Percentiles rank a stretch among this genome's conserved stretches.
Evolutionary conservation across 768 basidiomycete genomes (phyloP).

Genomic region (Calvatia gigantea): DNA sequence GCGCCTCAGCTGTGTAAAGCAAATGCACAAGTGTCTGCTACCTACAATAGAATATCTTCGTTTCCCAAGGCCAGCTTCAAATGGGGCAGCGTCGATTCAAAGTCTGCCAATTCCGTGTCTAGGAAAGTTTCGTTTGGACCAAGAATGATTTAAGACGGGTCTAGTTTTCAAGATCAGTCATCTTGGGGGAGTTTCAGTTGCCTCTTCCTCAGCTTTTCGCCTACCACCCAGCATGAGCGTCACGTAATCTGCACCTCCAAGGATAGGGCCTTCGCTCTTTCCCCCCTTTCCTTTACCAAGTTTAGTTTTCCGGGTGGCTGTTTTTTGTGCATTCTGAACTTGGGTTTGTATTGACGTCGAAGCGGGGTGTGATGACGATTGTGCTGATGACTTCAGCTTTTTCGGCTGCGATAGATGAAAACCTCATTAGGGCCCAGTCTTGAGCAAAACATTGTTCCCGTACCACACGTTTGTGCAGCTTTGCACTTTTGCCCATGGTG

Average conservation of each 20-base stretch:
- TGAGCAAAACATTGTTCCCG: slow-evolving; percentile 13
- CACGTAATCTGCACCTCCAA: slow-evolving; percentile 79
- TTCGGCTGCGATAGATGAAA: slow-evolving; percentile 25
- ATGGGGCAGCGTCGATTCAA: no score
- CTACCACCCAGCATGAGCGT: slow-evolving; percentile 69
- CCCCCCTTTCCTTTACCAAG: slow-evolving; percentile 20
- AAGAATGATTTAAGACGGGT: no score
- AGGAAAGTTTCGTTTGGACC: no score
- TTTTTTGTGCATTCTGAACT: slow-evolving; percentile 45
- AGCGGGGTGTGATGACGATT: slow-evolving; percentile 13
- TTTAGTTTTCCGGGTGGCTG: slow-evolving; percentile 45
- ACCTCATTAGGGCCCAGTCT: neutral
- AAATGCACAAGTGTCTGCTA: no score
- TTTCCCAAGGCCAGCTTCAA: no score
- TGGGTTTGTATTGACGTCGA: slow-evolving; percentile 28
- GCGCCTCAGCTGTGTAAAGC: no score
- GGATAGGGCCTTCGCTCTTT: slow-evolving; percentile 38
- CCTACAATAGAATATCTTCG: no score
- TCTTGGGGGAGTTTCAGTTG: slow-evolving; percentile 50
- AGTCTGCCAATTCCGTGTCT: no score
- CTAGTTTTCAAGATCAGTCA: slow-evolving; percentile 13
- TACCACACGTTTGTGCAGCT: slow-evolving; percentile 60
- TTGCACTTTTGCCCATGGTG: slow-evolving; percentile 63
- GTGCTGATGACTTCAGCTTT: slow-evolving; percentile 32
- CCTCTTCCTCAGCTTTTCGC: slow-evolving; percentile 63